These are phyloP conservation scores for Amylocystis lapponica DNA, from an alignment of 768 basidiomycete genomes.

Conservation along the genomic window DNA sequence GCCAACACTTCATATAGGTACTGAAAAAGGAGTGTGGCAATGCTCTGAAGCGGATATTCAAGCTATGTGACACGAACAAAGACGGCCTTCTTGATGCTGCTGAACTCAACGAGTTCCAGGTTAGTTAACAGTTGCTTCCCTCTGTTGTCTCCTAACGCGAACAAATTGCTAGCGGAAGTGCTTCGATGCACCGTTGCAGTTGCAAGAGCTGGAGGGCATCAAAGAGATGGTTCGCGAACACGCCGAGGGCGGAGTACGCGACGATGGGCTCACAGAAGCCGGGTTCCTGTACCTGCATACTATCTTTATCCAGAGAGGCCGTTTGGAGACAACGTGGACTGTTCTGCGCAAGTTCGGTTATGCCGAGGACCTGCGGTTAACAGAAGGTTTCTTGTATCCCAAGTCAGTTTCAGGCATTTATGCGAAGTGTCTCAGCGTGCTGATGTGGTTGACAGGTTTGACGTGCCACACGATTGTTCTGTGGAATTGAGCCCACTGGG, in stretches of 20 bases:
- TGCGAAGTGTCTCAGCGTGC: conserved; percentile 7
- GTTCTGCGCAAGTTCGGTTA: conserved; percentile 94
- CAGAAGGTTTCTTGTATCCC: conserved; percentile 82
- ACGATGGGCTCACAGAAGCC: conserved; percentile 81
- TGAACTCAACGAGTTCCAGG: conserved; percentile 97
- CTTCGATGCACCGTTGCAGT: conserved; percentile 88
- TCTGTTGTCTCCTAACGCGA: neutral
- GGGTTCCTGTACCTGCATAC: conserved; percentile 96
- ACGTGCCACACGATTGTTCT: conserved; percentile 89
- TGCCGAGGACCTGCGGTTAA: conserved; percentile 86
- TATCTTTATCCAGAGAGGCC: conserved; percentile 91
- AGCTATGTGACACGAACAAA: conserved; percentile 91
- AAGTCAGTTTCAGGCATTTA: conserved; percentile 51
- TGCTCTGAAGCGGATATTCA: conserved; percentile 91
- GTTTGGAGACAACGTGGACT: conserved; percentile 97
- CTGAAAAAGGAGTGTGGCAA: conserved; percentile 89
- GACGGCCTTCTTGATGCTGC: conserved; percentile 86
- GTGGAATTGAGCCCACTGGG: conserved; percentile 93
- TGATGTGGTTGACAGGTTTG: conserved; percentile 53
- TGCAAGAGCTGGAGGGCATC: conserved; percentile 95
- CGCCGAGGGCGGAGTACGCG: conserved; percentile 67
- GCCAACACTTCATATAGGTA: conserved; percentile 43
- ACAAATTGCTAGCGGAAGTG: conserved; percentile 69
- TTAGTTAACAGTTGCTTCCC: conserved; percentile 29
- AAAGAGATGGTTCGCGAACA: conserved; percentile 84